phyloP scores from a whole-genome alignment of 441 rosid genomes.

The Gossypium schwendimanii region DNA sequence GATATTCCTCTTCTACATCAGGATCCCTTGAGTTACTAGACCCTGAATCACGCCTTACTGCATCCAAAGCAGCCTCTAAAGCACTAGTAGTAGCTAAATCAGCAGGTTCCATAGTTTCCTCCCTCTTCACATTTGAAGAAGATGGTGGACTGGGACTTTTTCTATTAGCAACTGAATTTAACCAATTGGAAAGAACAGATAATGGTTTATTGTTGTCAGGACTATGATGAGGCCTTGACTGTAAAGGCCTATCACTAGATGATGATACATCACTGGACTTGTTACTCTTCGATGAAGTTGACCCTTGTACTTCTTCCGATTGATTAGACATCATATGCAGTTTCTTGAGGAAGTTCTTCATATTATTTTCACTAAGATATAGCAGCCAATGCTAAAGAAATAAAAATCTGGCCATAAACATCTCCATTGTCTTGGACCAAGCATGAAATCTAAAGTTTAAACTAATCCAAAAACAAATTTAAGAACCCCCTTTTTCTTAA shows the following conservation, averaged over 20 bases:
- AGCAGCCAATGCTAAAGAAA: slow-evolving; percentile 39
- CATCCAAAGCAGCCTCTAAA: slow-evolving; percentile 39
- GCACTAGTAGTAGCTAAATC: slow-evolving; percentile 37
- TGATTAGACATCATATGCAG: slow-evolving; percentile 60
- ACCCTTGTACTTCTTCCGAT: slow-evolving; percentile 56
- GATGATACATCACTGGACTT: slow-evolving; percentile 25
- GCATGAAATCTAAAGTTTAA: slow-evolving; percentile 39
- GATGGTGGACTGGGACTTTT: slow-evolving; percentile 64
- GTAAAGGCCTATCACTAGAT: too few species aligned
- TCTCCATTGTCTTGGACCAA: slow-evolving; percentile 69
- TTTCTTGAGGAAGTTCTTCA: slow-evolving; percentile 88
- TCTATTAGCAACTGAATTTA: slow-evolving; percentile 58
- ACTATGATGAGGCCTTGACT: slow-evolving; percentile 33
- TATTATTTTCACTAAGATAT: slow-evolving; percentile 36
- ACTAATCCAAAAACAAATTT: slow-evolving; percentile 8
- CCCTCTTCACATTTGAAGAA: slow-evolving; percentile 46
- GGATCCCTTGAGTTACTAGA: slow-evolving; percentile 60
- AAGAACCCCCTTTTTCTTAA: not conserved
- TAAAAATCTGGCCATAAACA: slow-evolving; percentile 50
- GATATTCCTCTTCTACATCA: slow-evolving; percentile 87
- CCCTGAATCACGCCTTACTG: slow-evolving; percentile 44
- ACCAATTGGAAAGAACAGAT: slow-evolving; percentile 75
- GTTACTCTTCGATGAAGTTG: slow-evolving; percentile 46
- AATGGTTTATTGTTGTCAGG: slow-evolving; percentile 42
- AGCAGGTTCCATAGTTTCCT: slow-evolving; percentile 35